A percentile compares a stretch with the other conserved stretches of the same genome.
These are phyloP conservation scores for Hyphopichia khmerensis DNA, from an alignment of 1,139 yeast genomes.

Conservation along the genomic window DNA sequence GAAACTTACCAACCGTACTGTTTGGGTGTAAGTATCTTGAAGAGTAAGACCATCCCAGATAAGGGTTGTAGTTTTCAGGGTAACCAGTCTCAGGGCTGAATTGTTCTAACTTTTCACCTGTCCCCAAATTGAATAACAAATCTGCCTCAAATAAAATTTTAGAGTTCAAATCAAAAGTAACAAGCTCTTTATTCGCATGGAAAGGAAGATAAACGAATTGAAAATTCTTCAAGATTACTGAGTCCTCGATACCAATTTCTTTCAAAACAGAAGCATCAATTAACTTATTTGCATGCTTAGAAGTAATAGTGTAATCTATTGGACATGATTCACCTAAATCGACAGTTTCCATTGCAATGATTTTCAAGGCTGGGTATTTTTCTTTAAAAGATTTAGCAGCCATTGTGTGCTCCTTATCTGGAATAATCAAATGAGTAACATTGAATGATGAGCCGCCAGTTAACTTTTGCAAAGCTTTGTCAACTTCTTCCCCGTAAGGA, in stretches of 20 bases:
- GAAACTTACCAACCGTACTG: slow-evolving; percentile 30
- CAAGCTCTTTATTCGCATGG: slow-evolving; percentile 56
- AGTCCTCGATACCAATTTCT: slow-evolving; percentile 26
- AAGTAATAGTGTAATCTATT: slow-evolving; percentile 35
- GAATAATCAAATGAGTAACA: slow-evolving; percentile 46
- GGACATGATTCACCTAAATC: slow-evolving; percentile 25
- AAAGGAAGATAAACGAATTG: slow-evolving; percentile 56
- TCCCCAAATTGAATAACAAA: slow-evolving; percentile 49
- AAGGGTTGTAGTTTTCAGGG: slow-evolving; percentile 30
- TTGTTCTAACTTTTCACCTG: slow-evolving; percentile 18
- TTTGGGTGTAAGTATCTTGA: slow-evolving; percentile 40
- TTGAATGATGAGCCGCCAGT: slow-evolving; percentile 20
- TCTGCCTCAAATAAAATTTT: slow-evolving; percentile 57
- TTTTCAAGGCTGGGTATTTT: slow-evolving; percentile 44
- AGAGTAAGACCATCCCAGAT: slow-evolving; percentile 37
- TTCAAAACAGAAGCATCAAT: slow-evolving; percentile 19
- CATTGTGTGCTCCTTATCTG: slow-evolving; percentile 56
- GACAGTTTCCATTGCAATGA: slow-evolving; percentile 50
- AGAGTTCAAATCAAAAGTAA: slow-evolving; percentile 45
- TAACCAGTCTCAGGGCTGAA: slow-evolving; percentile 38
- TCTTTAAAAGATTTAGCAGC: slow-evolving; percentile 54
- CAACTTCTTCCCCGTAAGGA: slow-evolving; percentile 52
- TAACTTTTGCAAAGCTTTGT: slow-evolving; percentile 35
- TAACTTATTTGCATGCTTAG: slow-evolving; percentile 25
- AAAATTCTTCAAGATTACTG: slow-evolving; percentile 35